Conservation (phyloP, 805 yeast species). For the Jamesozyma spencerorum region DNA sequence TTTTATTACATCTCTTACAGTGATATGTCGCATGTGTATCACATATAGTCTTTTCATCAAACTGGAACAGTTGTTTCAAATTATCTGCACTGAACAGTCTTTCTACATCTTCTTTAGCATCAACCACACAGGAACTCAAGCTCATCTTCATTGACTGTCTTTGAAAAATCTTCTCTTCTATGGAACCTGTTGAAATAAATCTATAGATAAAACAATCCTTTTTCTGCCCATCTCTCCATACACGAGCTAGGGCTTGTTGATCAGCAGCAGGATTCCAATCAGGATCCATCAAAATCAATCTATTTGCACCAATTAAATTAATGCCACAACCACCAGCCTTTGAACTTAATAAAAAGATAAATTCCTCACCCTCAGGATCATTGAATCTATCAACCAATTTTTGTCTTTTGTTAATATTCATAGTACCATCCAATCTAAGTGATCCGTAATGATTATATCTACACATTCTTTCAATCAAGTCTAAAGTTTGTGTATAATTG, state of each 20-base stretch:
- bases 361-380: slow-evolving; percentile 78
- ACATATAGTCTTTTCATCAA: slow-evolving; percentile 56
- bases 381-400: slow-evolving; percentile 85
- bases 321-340: slow-evolving; percentile 99
- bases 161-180: slow-evolving; percentile 93
- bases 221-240: slow-evolving; percentile 98
- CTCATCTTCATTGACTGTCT: slow-evolving; percentile 92
- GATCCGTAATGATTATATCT: slow-evolving; percentile 64
- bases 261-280: slow-evolving; percentile 99
- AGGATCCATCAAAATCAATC: slow-evolving; percentile 76
- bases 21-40: slow-evolving; percentile 90
- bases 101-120: slow-evolving; percentile 92
- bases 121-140: slow-evolving; percentile 91
- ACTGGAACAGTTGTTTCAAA: slow-evolving; percentile 66
- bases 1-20: slow-evolving; percentile 63
- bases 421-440: slow-evolving; percentile 82
- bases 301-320: slow-evolving; percentile 90
- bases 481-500: slow-evolving; percentile 90
- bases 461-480: slow-evolving; percentile 81
- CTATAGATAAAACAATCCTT: slow-evolving; percentile 93
- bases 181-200: slow-evolving; percentile 88
- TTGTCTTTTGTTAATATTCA: slow-evolving; percentile 87
- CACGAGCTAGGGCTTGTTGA: slow-evolving; percentile 94
- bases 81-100: slow-evolving; percentile 79
- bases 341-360: slow-evolving; percentile 79